Evolutionary conservation across 73 alveolate species (phyloP), one percentile per base, ranked within the genome.

Genomic region (Paramecium pentaurelia): DNA sequence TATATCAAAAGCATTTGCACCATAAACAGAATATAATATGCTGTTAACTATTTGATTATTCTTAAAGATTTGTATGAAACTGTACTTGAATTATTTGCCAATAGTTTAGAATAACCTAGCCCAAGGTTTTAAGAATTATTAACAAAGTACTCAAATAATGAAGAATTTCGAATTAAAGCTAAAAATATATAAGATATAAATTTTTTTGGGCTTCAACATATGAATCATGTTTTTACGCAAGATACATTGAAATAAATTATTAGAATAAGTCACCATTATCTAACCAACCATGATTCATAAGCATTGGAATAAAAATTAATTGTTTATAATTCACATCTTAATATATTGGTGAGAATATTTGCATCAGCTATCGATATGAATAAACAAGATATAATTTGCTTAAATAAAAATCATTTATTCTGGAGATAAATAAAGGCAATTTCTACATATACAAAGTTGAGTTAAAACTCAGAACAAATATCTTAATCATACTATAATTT

Each of bases 321-420:
- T 10, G 30, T 80, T 22, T 80, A 80, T 47, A 80, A 80, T 25
- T 45, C 77, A 25, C 91, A 80, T 80, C 73, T 80, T 25, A 80
- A 42, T 80, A 45, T 80, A 3, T 27, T 80, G 8, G 91, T 80
- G 20, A 80, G 91, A 49, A 27, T 42, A 45, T 42, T 80, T 42
- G 91, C 91, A 44, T 80, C 91, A 27, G 91, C 91, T 22, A 80
- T 80, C 8, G 91, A 80, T 27, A 44, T 80, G 75, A 64, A 47
- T 49, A 8, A 80, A 49, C 9, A 47, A 40, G 91, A 80, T 20
- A 40, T 80, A 45, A 80, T 80, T 22, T 42, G 77, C 28, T 80
- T 42, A 47, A 22, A 34, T 40, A 80, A 36, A 49, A 49, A 40
- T 45, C 71, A 80, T 80, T 7, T 27, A 14, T 28, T 25, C 25